phyloP scores from a whole-genome alignment of 2,329 filamentous ascomycete genomes.

The Fusarium drepaniforme region DNA sequence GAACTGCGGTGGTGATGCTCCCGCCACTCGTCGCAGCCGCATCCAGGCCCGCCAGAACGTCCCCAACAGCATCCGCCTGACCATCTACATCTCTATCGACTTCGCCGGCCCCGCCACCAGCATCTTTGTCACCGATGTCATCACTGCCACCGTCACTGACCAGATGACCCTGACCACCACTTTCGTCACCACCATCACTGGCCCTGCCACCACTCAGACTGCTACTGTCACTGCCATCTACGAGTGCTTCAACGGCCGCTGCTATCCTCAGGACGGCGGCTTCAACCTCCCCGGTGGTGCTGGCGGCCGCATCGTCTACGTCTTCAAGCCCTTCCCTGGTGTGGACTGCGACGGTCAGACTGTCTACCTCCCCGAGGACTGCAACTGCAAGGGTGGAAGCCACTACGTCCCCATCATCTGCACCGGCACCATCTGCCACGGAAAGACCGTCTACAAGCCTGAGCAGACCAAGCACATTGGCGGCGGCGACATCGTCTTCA shows the following conservation, averaged over 20 bases:
- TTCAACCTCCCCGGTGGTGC: not conserved
- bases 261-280: slow-evolving; percentile 20
- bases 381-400: slow-evolving; percentile 34
- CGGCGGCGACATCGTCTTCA: slow-evolving; percentile 29
- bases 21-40: slow-evolving; percentile 25
- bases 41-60: slow-evolving; percentile 33
- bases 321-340: slow-evolving; percentile 37
- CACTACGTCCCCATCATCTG: slow-evolving; percentile 38
- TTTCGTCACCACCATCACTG: slow-evolving; percentile 29
- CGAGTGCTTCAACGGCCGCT: slow-evolving; percentile 32
- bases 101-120: not conserved
- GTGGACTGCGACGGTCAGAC: slow-evolving; percentile 31
- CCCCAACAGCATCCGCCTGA: slow-evolving; percentile 38
- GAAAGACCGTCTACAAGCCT: slow-evolving; percentile 39
- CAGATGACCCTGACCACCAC: slow-evolving; percentile 35
- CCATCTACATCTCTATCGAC: slow-evolving; percentile 33
- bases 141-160: slow-evolving; percentile 32
- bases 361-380: slow-evolving; percentile 35
- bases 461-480: slow-evolving; percentile 32
- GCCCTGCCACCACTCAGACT: slow-evolving; percentile 19
- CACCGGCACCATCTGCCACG: slow-evolving; percentile 28
- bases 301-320: slow-evolving; percentile 19
- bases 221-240: slow-evolving; percentile 36
- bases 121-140: slow-evolving; percentile 9
- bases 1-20: slow-evolving; percentile 38